Base-by-base conservation (phyloP, 2,329 filamentous ascomycete species). In the Neonectria ditissima region DNA sequence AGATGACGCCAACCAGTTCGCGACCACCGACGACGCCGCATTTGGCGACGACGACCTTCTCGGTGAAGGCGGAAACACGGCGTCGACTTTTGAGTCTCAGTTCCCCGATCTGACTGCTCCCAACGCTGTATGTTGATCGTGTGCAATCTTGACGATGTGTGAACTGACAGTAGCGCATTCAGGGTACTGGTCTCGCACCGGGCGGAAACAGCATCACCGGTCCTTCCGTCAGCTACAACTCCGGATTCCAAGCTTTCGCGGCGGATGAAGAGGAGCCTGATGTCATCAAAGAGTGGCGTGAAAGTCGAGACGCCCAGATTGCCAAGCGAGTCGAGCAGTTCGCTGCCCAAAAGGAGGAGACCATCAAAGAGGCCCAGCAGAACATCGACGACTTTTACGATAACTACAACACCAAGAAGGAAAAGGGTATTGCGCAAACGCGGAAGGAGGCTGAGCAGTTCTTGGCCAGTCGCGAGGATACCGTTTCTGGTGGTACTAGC, bases 351-450 rank as follows among this genome's bases (percentile, higher is more conserved):
- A 96, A 96, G 78, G 87, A 89, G 67, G 90, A 95, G 78, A 97
- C 94, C 2, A 83, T 97, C 76, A 89, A 93, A 78, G 93, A 96
- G 72, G 96, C 96, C 11, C 93, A 94, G 76, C 88, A 94, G 78
- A 96, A 97, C 79, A 97, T 99, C 69, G 96, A 99, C 78, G 96
- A 97, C 79, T 99, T 98, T 82, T 99, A 99, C 85, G 94, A 97
- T 77, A 97, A 97, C 81, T 99, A 99, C 85, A 98, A 98, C 84
- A 90, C 91, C 80, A 97, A 97, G 84, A 95, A 96, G 79, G 96
- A 99, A 79, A 98, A 98, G 87, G 89, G 88, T 63, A 91, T 97
- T 71, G 86, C 91, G 22, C 93, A 97, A 83, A 96, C 95, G 60
- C 89, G 91, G 74, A 91, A 92, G 79, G 96, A 99, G 73, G 96